Evolutionary conservation across 2,329 filamentous ascomycete genomes (phyloP).

Genomic region (Colletotrichum chlorophyti): DNA sequence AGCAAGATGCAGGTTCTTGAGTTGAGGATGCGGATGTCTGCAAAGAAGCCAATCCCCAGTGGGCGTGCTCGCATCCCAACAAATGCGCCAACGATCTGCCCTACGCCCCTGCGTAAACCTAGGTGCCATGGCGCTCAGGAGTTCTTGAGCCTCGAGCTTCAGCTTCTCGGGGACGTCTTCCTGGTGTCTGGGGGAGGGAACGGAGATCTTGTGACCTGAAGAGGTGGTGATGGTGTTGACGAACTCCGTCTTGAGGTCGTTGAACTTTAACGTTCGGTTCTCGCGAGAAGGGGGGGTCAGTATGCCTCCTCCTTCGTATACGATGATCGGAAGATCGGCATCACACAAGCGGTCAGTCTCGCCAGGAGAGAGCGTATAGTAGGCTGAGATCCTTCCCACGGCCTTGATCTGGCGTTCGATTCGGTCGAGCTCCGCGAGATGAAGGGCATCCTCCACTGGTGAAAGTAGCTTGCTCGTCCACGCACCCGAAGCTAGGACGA

Average conservation of each 20-base stretch:
- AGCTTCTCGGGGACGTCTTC: neutral
- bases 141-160: neutral
- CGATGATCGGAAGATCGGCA: neutral
- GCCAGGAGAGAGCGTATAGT: slow-evolving; percentile 2
- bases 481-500: slow-evolving; percentile 60
- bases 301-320: neutral
- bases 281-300: slow-evolving; percentile 9
- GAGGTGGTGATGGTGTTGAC: neutral
- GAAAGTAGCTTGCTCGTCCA: slow-evolving; percentile 62
- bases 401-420: slow-evolving; percentile 14
- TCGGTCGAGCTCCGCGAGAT: neutral
- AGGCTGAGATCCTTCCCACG: slow-evolving; percentile 10
- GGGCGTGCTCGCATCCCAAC: slow-evolving; percentile 13
- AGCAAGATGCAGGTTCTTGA: neutral
- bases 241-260: slow-evolving; percentile 13
- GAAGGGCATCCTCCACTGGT: slow-evolving; percentile 1
- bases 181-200: neutral
- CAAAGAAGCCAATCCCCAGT: slow-evolving; percentile 17
- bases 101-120: neutral
- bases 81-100: slow-evolving; percentile 3
- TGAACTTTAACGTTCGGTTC: slow-evolving; percentile 12
- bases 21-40: neutral
- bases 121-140: neutral
- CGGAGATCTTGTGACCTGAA: neutral
- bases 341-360: neutral